Evolutionary conservation across 768 basidiomycete species (phyloP).

Genomic region (Dioszegia aurantiaca): DNA sequence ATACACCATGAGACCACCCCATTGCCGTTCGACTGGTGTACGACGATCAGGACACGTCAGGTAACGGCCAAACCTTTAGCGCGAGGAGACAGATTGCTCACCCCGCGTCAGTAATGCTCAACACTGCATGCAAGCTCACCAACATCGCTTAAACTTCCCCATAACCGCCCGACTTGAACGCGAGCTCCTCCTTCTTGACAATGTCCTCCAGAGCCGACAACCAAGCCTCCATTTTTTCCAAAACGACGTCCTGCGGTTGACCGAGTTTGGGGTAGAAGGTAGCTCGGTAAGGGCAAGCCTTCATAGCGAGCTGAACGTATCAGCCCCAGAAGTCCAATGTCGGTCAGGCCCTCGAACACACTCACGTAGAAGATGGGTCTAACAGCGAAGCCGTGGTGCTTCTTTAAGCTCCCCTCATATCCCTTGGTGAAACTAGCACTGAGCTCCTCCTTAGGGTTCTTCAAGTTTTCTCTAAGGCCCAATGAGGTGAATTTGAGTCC

Average conservation of each 20-base stretch:
- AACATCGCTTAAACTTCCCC: conserved; percentile 33
- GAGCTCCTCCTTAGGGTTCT: conserved; percentile 67
- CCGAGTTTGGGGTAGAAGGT: conserved; percentile 63
- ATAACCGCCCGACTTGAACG: conserved; percentile 52
- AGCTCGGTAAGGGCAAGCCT: conserved; percentile 63
- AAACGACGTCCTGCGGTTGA: conserved; percentile 56
- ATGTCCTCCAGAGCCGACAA: conserved; percentile 59
- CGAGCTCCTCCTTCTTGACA: conserved; percentile 57
- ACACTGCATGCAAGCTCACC: too few relatives aligned
- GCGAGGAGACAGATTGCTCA: too few relatives aligned
- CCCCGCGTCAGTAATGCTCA: too few relatives aligned
- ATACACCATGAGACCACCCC: too few relatives aligned
- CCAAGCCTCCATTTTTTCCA: conserved; percentile 59
- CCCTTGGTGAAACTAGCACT: conserved; percentile 70
- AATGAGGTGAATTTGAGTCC: conserved; percentile 77
- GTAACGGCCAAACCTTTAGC: too few relatives aligned
- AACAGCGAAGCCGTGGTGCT: conserved; percentile 66
- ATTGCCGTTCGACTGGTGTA: too few relatives aligned
- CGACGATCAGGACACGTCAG: too few relatives aligned
- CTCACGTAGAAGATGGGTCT: conserved; percentile 60
- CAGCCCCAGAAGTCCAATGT: background rate
- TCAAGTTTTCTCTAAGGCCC: conserved; percentile 65
- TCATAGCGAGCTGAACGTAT: conserved; percentile 63
- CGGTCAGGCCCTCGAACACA: too few relatives aligned
- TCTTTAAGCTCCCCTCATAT: conserved; percentile 77